A percentile compares a stretch with the other conserved stretches of the same genome.
Conservation (phyloP, 2,329 filamentous ascomycete species). For the Aspergillus terreus region DNA sequence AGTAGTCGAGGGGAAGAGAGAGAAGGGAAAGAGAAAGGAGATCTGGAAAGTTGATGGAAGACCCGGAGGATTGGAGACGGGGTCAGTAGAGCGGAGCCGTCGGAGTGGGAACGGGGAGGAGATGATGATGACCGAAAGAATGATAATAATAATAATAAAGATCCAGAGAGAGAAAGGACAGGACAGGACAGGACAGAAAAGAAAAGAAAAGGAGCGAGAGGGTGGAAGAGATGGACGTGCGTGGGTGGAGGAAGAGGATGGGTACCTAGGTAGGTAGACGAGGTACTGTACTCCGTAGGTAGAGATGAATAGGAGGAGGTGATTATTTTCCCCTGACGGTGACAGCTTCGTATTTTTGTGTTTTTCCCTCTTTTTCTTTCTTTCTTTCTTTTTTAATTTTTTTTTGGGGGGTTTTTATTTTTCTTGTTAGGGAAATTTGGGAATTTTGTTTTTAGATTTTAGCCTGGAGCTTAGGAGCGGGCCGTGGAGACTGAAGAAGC, state of each 20-base stretch:
- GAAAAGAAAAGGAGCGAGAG: constrained; percentile 10
- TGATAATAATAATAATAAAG: no score
- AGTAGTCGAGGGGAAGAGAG: not conserved
- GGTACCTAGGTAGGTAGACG: no score
- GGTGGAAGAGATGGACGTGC: constrained; percentile 15
- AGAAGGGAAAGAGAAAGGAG: constrained; percentile 17
- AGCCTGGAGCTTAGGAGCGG: constrained; percentile 19
- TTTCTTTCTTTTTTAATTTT: not conserved
- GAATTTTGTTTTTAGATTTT: constrained; percentile 7
- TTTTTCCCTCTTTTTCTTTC: not conserved
- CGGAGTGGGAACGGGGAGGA: not conserved
- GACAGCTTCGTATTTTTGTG: not conserved
- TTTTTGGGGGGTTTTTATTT: not conserved
- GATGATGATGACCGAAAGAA: not conserved
- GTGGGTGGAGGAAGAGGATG: no score
- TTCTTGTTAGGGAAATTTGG: not conserved
- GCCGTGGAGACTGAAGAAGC: constrained; percentile 27
- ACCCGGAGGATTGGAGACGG: constrained; percentile 25
- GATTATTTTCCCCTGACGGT: constrained; percentile 22
- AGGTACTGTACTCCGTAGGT: no score
- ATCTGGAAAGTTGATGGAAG: constrained; percentile 27
- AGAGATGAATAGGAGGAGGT: no score
- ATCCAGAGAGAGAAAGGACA: not conserved
- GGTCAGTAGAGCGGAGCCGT: constrained; percentile 17
- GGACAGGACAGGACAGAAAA: not conserved